These are phyloP conservation scores for Hyaloscypha bicolor DNA, from an alignment of 495 filamentous ascomycete species.

Conservation along the genomic window DNA sequence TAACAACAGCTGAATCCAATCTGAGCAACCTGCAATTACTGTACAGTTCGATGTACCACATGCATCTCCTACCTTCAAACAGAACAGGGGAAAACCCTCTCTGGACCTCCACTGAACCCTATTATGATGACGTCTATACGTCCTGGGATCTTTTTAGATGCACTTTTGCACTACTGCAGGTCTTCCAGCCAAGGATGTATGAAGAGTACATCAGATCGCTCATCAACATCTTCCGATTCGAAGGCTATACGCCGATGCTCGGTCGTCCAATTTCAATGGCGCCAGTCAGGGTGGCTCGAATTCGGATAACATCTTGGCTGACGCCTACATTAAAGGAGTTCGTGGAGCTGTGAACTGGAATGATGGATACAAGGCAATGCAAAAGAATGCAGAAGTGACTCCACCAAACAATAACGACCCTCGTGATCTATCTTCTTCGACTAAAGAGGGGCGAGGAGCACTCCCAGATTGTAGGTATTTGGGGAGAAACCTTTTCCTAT, in stretches of 20 bases:
- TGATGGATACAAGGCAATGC: constrained; percentile 69
- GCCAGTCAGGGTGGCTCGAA: constrained; percentile 71
- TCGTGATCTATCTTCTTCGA: constrained; percentile 61
- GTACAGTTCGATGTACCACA: constrained; percentile 68
- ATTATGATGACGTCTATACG: constrained; percentile 61
- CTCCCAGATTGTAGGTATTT: constrained; percentile 55
- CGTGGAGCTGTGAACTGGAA: constrained; percentile 64
- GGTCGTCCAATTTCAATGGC: constrained; percentile 74
- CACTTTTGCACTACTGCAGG: constrained; percentile 62
- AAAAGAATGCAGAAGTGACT: constrained; percentile 66
- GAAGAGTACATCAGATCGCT: constrained; percentile 68
- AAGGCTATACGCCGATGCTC: constrained; percentile 65
- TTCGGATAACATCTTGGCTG: constrained; percentile 73
- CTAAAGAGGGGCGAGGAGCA: constrained; percentile 71
- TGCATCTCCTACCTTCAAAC: constrained; percentile 71
- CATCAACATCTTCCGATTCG: constrained; percentile 70
- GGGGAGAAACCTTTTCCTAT: no score
- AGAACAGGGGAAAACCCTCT: constrained; percentile 71
- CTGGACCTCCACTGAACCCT: constrained; percentile 68
- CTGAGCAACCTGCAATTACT: constrained; percentile 57
- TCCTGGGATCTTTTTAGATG: constrained; percentile 65
- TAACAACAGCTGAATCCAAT: constrained; percentile 61
- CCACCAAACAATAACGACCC: constrained; percentile 63
- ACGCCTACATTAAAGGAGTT: constrained; percentile 75
- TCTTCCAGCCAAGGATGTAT: constrained; percentile 62